Evolutionary conservation across 169 alveolate genomes (phyloP).

Genomic region (Plasmodium ovale): DNA sequence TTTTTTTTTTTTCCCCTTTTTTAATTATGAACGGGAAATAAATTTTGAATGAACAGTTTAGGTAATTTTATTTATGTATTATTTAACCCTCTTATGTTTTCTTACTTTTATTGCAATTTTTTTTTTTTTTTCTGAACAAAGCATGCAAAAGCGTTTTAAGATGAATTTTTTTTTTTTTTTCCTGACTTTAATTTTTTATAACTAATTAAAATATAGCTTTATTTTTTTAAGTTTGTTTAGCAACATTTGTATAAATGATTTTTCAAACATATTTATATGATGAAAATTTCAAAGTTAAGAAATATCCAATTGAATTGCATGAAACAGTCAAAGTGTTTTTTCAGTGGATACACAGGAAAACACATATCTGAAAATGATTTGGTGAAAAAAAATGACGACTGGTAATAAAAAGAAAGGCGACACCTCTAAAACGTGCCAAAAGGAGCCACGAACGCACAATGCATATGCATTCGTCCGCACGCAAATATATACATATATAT

Average conservation of each 20-base stretch:
- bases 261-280: conserved; percentile 4
- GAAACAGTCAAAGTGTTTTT: conserved; percentile 18
- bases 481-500: neutral
- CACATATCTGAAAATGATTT: conserved; percentile 89
- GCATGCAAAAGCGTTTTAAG: neutral
- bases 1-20: too few species aligned
- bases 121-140: conserved; percentile 5
- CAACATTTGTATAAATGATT: neutral
- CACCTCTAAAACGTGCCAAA: neutral
- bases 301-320: conserved; percentile 27
- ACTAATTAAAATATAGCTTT: neutral
- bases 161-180: conserved; percentile 9
- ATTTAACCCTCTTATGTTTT: neutral
- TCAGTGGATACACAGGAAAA: conserved; percentile 88
- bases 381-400: conserved; percentile 89
- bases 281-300: conserved; percentile 42
- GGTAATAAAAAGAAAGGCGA: conserved; percentile 80
- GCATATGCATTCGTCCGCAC: neutral
- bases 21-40: too few species aligned
- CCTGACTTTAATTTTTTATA: neutral
- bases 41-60: too few species aligned
- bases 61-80: too few species aligned
- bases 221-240: neutral
- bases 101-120: conserved; percentile 1
- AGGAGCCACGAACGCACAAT: neutral